phyloP scores from a whole-genome alignment of 2,329 filamentous ascomycete genomes.

The Aspergillus persii region DNA sequence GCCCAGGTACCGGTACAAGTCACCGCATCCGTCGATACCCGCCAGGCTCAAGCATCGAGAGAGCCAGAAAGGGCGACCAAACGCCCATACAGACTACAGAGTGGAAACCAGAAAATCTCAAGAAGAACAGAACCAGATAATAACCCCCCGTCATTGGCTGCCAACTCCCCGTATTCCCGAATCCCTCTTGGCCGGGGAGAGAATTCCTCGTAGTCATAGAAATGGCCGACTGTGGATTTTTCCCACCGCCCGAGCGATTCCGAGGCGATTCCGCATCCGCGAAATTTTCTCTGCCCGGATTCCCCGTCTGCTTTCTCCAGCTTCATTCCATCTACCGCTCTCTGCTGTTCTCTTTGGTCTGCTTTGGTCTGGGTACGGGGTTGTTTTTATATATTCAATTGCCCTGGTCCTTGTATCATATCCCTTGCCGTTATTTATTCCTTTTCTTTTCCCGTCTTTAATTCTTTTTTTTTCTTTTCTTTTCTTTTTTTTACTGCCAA shows the following conservation, averaged over 20 bases:
- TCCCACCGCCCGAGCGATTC: conserved; percentile 37
- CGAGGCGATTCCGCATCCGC: conserved; percentile 41
- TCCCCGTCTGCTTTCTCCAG: conserved; percentile 27
- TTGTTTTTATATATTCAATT: conserved; percentile 33
- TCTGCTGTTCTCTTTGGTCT: conserved; percentile 21
- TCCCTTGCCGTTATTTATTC: conserved; percentile 17
- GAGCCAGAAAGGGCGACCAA: background rate
- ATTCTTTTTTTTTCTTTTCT: conserved; percentile 1
- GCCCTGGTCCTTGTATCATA: conserved; percentile 33
- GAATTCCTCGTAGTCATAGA: background rate
- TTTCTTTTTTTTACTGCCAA: conserved; percentile 8
- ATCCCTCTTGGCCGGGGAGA: background rate
- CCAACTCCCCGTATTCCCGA: background rate
- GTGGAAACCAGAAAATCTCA: too few species aligned
- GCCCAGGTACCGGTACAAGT: background rate
- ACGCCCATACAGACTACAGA: background rate
- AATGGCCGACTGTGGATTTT: conserved; percentile 2
- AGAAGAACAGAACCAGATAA: too few species aligned
- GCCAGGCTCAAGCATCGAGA: too few species aligned
- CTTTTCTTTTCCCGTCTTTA: conserved; percentile 16
- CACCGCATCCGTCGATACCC: background rate
- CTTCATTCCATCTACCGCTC: conserved; percentile 21
- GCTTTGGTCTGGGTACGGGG: conserved; percentile 34
- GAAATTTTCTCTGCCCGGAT: conserved; percentile 41
- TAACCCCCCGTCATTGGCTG: background rate